phyloP scores from a whole-genome alignment of 2,329 filamentous ascomycete genomes.

The Cordyceps javanica region DNA sequence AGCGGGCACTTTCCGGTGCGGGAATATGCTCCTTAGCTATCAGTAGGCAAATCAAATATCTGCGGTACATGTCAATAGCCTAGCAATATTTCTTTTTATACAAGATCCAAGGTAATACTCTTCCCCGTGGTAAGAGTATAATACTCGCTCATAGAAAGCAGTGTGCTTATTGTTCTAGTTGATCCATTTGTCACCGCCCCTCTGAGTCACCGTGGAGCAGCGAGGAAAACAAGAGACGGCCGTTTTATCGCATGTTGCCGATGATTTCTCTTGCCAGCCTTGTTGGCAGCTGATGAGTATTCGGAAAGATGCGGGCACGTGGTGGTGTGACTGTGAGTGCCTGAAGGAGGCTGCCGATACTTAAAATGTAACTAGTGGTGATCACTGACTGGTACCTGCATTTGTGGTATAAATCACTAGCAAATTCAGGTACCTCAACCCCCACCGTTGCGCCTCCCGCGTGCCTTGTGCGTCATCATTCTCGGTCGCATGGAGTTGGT shows the following conservation, averaged over 20 bases:
- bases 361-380: too few species aligned
- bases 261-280: neutral
- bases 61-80: too few species aligned
- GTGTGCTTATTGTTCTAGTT: too few species aligned
- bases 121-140: too few species aligned
- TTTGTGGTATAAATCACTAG: neutral
- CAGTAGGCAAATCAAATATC: too few species aligned
- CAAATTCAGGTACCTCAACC: neutral
- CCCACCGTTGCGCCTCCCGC: neutral
- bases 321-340: slow-evolving; percentile 1
- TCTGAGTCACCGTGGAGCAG: neutral
- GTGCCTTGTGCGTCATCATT: slow-evolving; percentile 12
- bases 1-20: too few species aligned
- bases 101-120: too few species aligned
- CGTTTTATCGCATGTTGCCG: neutral
- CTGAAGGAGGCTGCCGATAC: neutral
- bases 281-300: neutral
- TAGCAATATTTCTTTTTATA: too few species aligned
- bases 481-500: neutral
- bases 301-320: slow-evolving; percentile 6
- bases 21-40: too few species aligned
- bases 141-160: too few species aligned
- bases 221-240: neutral
- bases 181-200: neutral
- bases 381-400: neutral